Conservation (phyloP, 371 early-diverging fungal species). For the Mortierella polycephala region DNA sequence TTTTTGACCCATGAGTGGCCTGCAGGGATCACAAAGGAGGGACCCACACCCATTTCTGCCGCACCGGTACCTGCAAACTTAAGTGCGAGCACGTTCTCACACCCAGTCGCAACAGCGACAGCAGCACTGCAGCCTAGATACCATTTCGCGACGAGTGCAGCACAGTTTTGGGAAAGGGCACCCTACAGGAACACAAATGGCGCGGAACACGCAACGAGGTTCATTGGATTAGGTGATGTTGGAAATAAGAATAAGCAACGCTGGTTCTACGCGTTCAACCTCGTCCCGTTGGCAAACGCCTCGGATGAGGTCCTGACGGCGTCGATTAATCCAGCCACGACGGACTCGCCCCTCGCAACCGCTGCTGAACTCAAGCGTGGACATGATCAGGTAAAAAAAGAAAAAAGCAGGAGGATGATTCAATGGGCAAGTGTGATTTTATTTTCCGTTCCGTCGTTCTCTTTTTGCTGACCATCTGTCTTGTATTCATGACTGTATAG, state of each 20-base stretch:
- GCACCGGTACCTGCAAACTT: conserved; percentile 18
- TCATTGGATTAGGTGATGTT: conserved; percentile 85
- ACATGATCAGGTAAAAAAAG: conserved; percentile 31
- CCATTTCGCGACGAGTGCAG: conserved; percentile 81
- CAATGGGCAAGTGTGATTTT: background rate
- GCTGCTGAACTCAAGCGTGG: conserved; percentile 49
- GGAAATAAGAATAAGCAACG: conserved; percentile 68
- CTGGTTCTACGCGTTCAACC: conserved; percentile 95
- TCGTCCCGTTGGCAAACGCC: conserved; percentile 72
- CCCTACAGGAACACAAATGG: conserved; percentile 78
- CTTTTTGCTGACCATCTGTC: background rate
- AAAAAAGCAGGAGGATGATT: background rate
- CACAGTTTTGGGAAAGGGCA: conserved; percentile 83
- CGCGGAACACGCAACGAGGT: conserved; percentile 79
- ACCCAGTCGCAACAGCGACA: conserved; percentile 62
- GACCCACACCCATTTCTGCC: conserved; percentile 1
- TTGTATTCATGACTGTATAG: conserved; percentile 9
- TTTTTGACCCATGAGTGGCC: conserved; percentile 88
- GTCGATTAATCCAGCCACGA: conserved; percentile 63
- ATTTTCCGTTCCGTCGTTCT: background rate
- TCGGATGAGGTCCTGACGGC: conserved; percentile 53
- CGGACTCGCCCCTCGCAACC: conserved; percentile 68
- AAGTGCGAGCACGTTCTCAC: conserved; percentile 39
- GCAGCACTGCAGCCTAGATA: conserved; percentile 82
- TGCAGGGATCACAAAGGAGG: conserved; percentile 56